Conservation (phyloP, 2,329 filamentous ascomycete genomes). For the Fusarium subglutinans region DNA sequence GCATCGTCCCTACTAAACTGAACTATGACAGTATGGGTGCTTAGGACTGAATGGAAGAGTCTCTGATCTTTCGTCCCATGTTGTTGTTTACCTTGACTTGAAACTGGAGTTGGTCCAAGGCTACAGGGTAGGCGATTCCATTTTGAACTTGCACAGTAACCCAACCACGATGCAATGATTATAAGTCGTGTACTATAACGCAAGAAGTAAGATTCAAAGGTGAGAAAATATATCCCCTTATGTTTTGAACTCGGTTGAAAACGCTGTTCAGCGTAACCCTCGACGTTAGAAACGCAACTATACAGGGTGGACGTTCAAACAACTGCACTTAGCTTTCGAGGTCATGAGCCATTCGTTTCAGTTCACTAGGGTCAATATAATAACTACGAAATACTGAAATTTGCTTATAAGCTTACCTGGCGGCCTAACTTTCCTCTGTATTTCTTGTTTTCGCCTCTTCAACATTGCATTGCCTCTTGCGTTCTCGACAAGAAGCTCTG, state of each 20-base stretch:
- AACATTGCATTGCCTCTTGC: no score
- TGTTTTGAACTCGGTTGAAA: background rate
- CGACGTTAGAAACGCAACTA: fast-evolving
- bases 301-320: fast-evolving
- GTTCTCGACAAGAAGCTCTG: background rate
- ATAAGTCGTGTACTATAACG: fast-evolving
- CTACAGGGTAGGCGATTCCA: background rate
- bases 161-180: background rate
- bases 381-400: no score
- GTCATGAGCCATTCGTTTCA: background rate
- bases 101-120: fast-evolving
- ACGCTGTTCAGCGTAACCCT: fast-evolving
- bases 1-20: fast-evolving
- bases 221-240: fast-evolving
- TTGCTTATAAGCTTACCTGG: background rate
- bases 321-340: no score
- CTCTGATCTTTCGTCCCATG: background rate
- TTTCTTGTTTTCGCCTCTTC: background rate
- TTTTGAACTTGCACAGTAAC: fast-evolving
- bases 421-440: fast-evolving
- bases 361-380: background rate
- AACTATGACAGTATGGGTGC: background rate
- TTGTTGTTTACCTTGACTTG: fast-evolving
- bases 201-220: background rate
- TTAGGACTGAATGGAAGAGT: background rate